A percentile compares a stretch with the other conserved stretches of the same genome.
These are phyloP conservation scores for Pholiota adiposa DNA, from an alignment of 1,284 basidiomycete genomes.

Conservation along the genomic window DNA sequence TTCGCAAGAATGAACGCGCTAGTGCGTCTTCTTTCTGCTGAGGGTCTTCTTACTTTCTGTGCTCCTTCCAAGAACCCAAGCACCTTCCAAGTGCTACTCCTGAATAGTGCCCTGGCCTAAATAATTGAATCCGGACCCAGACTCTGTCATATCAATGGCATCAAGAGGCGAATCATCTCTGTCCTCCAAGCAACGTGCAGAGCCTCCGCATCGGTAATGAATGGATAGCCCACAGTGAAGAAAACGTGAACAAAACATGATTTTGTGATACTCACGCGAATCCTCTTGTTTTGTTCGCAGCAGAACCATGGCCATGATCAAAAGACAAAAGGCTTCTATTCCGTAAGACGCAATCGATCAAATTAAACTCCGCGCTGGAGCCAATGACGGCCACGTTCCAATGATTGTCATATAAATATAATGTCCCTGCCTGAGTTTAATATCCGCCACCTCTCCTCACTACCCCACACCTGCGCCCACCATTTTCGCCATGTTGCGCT, in stretches of 20 bases:
- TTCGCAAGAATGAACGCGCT: neutral
- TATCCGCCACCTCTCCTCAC: neutral
- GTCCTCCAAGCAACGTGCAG: neutral
- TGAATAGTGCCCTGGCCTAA: neutral
- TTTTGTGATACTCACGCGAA: neutral
- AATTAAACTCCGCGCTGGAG: constrained; percentile 6
- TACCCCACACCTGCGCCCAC: neutral
- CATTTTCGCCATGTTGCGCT: constrained; percentile 16
- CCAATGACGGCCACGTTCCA: neutral
- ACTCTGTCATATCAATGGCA: neutral
- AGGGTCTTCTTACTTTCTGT: neutral
- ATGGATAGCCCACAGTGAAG: neutral
- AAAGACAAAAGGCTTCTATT: constrained; percentile 1
- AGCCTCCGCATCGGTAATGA: neutral
- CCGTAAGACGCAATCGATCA: constrained; percentile 3
- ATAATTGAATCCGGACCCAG: neutral
- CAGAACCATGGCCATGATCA: neutral
- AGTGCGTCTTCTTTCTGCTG: neutral
- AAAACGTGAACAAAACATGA: neutral
- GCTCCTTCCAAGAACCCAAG: no score
- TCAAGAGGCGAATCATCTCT: neutral
- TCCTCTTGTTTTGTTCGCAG: neutral
- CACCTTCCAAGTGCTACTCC: neutral
- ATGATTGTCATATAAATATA: neutral
- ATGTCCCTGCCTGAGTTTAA: neutral